phyloP scores from a whole-genome alignment of 257 asterid species.

The Euphrasia confusa region DNA sequence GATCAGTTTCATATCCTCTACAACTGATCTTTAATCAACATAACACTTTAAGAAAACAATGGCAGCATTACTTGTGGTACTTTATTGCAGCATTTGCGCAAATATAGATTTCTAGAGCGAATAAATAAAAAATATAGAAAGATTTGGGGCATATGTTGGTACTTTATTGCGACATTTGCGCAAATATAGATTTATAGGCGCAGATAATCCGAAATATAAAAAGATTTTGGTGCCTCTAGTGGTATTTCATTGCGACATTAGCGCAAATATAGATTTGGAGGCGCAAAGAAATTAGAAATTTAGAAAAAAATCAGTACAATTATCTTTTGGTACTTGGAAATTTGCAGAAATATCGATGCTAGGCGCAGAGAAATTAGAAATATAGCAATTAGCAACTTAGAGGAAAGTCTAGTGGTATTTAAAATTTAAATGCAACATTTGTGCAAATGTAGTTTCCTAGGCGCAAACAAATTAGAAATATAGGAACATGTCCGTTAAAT shows the following conservation, averaged over 20 bases:
- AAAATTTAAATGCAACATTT: background rate
- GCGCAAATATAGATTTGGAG: background rate
- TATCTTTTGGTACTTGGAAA: background rate
- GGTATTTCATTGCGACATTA: background rate
- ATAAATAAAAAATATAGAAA: too few relatives aligned
- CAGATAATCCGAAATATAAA: background rate
- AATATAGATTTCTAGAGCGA: too few relatives aligned
- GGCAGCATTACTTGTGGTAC: background rate
- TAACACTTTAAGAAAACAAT: too few relatives aligned
- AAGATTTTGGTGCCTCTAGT: background rate
- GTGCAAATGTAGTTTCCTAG: background rate
- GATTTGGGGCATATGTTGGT: too few relatives aligned
- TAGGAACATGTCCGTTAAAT: background rate
- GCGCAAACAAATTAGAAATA: background rate
- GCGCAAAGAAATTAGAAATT: conserved; percentile 1
- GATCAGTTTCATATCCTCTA: conserved; percentile 12
- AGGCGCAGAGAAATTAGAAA: background rate
- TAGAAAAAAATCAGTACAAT: background rate
- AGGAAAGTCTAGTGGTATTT: background rate
- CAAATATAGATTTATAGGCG: background rate
- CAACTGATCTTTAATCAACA: background rate
- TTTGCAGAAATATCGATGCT: background rate
- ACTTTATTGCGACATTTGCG: background rate
- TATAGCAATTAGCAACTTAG: background rate
- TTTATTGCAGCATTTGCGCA: background rate